Evolutionary conservation across 1,139 yeast genomes (phyloP), one percentile per base, ranked within the genome.

Genomic region (Pneumocystis jirovecii): DNA sequence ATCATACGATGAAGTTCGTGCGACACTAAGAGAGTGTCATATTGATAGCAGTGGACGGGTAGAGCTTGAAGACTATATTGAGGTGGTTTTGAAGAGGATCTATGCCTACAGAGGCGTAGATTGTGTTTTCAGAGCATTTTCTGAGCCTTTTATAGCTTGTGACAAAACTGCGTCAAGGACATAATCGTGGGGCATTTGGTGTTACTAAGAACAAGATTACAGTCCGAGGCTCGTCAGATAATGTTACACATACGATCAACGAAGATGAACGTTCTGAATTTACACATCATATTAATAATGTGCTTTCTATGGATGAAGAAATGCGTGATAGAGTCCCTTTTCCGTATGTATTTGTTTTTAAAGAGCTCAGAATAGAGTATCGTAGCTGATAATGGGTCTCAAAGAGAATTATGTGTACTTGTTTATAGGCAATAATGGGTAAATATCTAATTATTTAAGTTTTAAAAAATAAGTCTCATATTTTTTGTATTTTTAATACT

Each of bases 31-130:
- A 74, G 83, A 81, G 62, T 97, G 90, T 64, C 87, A 87, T 71
- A 96, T 93, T 61, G 99, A 93, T 76, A 96, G 98, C 8, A 87
- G 96, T 12, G 99, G 98, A 25, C 90, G 89, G 72, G 97, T 93
- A 65, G 99, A 95, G 75, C 79, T 93, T 73, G 99, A 95, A 68
- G 99, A 93, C 74, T 95, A 85, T 74, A 97, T 93, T 59, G 96
- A 89, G 74, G 82, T 93, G 72, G 70, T 76, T 57, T 40, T 6
- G 44, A 8, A 3, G 10, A 40, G 19, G 15, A 40, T 40, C 19
- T 40, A 5, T 40, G 15, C 19, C 7, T 2, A 17, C 15, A 2
- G 7, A 15, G 7, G 19, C 15, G 15, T 17, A 8, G 40, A 37
- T 40, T 45, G 5, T 8, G 3, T 50, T 25, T 25, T 25, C 10